Base-by-base conservation (phyloP, 2,329 filamentous ascomycete genomes). In the Albifimbria verrucaria region DNA sequence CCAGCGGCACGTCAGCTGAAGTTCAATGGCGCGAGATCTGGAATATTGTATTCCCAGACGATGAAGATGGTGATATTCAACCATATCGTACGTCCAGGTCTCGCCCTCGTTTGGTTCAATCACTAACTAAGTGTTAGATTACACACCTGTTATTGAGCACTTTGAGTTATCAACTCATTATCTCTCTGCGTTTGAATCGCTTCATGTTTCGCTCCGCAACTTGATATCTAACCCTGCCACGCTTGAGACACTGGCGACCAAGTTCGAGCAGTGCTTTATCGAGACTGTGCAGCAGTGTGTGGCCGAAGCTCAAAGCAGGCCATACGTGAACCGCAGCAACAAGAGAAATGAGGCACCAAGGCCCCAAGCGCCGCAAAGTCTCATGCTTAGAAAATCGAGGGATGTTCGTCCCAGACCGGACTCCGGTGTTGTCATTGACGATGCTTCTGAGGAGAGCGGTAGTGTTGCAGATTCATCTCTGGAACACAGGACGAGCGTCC, bases 11-110 rank as follows among this genome's bases (percentile, higher is more conserved):
- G 1, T 72, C 70, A 2, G 57, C 70, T 0, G 68, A 71, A 6
- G 65, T 72, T 0, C 72, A 74, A 43, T 74, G 72, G 72, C 64
- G 60, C 17, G 72, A 74, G 50, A 69, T 74, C 2, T 74, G 72
- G 72, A 71, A 66, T n/a, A 70, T 74, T 9, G 57, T 74, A 0
- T 74, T 74, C 50, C 72, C 72, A 0, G 72, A 74, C 39, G 72
- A 74, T 17, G 70, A 71, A 12, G 71, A 71, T 5, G 52, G 60
- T 24, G 53, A 63, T 3, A 60, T 73, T 1, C 62, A 64, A 17
- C 47, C 62, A 1, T 68, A 66, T 28, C 63, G 71, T 71, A 48
- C 55, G 62, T 44, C 15, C 25, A 32, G 10, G 21, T 12, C 3
- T 21, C 18, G 18, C 42, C 2, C 15, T 5, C 22, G 12, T 1